Conservation (phyloP, 2,329 filamentous ascomycete species). For the Trichoderma cornu-damae region DNA sequence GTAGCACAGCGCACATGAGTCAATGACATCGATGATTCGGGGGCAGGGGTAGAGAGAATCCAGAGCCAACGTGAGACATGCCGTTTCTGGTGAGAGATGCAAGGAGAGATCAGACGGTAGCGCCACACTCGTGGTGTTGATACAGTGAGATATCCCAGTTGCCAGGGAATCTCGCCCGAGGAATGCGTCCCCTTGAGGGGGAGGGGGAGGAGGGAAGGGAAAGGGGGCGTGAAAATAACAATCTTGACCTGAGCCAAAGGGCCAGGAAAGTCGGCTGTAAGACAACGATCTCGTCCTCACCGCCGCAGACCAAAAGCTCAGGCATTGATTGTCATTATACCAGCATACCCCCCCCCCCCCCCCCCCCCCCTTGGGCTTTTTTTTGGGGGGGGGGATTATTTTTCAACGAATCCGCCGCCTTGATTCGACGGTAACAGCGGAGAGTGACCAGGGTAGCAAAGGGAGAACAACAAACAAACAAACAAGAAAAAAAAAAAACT, state of each 20-base stretch:
- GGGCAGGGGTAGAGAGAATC: slow-evolving; percentile 6
- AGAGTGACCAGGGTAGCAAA: not conserved
- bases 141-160: slow-evolving; percentile 2
- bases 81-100: not conserved
- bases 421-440: slow-evolving; percentile 13
- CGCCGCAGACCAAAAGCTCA: slow-evolving; percentile 12
- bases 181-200: slow-evolving; percentile 2
- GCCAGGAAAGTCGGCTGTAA: not conserved
- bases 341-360: not conserved
- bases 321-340: slow-evolving; percentile 11
- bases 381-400: not conserved
- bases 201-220: too few species aligned
- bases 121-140: slow-evolving; percentile 18
- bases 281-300: slow-evolving; percentile 15
- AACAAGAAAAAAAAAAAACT: too few species aligned
- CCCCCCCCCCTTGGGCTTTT: not conserved
- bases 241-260: not conserved
- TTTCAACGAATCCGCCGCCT: not conserved
- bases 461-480: not conserved
- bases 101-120: slow-evolving; percentile 14
- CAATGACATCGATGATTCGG: slow-evolving; percentile 7
- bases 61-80: slow-evolving; percentile 7
- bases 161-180: slow-evolving; percentile 3
- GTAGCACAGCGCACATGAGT: slow-evolving; percentile 4
- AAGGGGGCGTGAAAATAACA: slow-evolving; percentile 5